Evolutionary conservation across 495 filamentous ascomycete species (phyloP).

Genomic region (Corynascus novoguineensis): DNA sequence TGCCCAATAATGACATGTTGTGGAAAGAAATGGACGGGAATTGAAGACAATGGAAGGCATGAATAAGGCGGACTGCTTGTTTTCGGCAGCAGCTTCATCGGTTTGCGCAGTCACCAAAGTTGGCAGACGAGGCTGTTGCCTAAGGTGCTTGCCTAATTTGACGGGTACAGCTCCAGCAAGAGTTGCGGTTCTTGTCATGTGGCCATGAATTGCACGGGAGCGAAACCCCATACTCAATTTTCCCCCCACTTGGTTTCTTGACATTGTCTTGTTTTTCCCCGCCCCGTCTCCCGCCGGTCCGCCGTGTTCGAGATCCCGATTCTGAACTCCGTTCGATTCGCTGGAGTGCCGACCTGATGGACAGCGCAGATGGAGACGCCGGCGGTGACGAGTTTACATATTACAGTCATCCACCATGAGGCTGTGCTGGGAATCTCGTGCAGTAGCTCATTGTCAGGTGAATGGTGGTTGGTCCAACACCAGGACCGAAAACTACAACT

Average conservation of each 20-base stretch:
- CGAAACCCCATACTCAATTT: neutral
- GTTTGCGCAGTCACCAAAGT: neutral
- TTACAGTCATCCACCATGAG: slow-evolving; percentile 12
- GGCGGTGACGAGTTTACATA: slow-evolving; percentile 1
- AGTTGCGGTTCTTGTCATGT: neutral
- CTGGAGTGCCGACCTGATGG: neutral
- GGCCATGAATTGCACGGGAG: neutral
- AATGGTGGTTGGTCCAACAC: slow-evolving; percentile 9
- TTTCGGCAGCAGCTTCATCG: neutral
- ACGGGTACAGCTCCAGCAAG: neutral
- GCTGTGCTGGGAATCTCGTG: slow-evolving; percentile 11
- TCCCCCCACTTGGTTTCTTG: neutral
- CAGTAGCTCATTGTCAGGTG: neutral
- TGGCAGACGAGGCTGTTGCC: slow-evolving; percentile 2
- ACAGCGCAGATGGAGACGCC: neutral
- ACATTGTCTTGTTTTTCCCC: neutral
- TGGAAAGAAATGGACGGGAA: neutral
- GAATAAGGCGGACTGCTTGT: neutral
- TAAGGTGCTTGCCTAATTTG: neutral
- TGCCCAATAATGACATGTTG: neutral
- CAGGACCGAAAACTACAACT: slow-evolving; percentile 2
- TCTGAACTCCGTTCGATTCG: neutral
- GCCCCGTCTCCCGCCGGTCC: neutral
- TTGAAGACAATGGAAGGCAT: neutral
- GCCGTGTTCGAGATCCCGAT: neutral